phyloP scores from a whole-genome alignment of 805 yeast genomes.

The Grigorovia humatica region DNA sequence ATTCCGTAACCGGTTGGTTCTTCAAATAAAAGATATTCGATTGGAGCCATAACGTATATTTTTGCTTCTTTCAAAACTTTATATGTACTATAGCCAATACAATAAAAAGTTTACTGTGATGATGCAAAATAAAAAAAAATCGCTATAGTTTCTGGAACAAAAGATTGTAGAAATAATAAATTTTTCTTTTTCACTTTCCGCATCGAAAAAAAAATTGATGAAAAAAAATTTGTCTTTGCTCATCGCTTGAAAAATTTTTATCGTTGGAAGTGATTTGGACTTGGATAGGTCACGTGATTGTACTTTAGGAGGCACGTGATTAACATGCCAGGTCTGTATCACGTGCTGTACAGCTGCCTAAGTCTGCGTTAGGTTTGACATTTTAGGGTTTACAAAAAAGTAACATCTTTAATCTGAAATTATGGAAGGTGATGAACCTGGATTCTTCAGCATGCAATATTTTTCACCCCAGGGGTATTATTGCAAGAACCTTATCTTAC shows the following conservation, averaged over 20 bases:
- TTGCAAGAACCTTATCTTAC: too few relatives aligned
- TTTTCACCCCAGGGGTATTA: too few relatives aligned
- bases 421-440: too few relatives aligned
- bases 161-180: neutral
- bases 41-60: slow-evolving; percentile 42
- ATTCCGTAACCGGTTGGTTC: slow-evolving; percentile 98
- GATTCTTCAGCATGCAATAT: too few relatives aligned
- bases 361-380: too few relatives aligned
- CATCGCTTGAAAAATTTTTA: slow-evolving; percentile 3
- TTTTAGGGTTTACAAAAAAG: too few relatives aligned
- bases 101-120: too few relatives aligned
- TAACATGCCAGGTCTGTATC: too few relatives aligned
- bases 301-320: too few relatives aligned
- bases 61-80: neutral
- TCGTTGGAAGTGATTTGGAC: neutral
- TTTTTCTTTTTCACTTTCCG: neutral
- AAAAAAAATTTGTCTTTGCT: neutral
- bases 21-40: slow-evolving; percentile 90
- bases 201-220: neutral
- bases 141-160: neutral
- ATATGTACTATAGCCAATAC: neutral
- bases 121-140: too few relatives aligned
- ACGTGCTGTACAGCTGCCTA: too few relatives aligned
- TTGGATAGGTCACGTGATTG: neutral
- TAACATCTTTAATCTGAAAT: too few relatives aligned